phyloP scores from a whole-genome alignment of 352 stramenopile genomes.

The Phytophthora ohioensis region DNA sequence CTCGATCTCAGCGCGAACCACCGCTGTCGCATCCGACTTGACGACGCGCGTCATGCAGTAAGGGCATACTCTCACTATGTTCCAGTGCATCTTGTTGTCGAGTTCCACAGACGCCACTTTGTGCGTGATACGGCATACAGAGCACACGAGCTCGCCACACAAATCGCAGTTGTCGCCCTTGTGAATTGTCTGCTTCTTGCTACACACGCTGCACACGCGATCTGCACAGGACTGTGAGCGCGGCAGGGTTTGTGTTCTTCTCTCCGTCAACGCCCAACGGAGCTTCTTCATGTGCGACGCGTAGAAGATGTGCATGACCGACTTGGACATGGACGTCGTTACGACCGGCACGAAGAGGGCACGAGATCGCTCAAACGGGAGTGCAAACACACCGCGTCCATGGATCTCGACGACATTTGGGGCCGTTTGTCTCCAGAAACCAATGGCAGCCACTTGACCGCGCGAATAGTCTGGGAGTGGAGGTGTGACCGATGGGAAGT shows the following conservation, averaged over 20 bases:
- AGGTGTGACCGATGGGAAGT: conserved; percentile 27
- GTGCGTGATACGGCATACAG: conserved; percentile 40
- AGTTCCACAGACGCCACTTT: conserved; percentile 40
- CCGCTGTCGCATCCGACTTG: conserved; percentile 29
- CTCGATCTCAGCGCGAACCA: conserved; percentile 37
- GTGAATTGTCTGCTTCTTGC: conserved; percentile 32
- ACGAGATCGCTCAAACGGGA: conserved; percentile 32
- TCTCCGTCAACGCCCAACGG: conserved; percentile 25
- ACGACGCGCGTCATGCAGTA: conserved; percentile 40
- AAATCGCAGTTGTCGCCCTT: conserved; percentile 32
- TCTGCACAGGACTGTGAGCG: conserved; percentile 12
- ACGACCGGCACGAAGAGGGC: conserved; percentile 29
- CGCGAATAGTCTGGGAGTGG: conserved; percentile 33
- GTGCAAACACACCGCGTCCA: conserved; percentile 24
- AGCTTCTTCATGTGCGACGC: conserved; percentile 35
- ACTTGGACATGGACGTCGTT: conserved; percentile 38
- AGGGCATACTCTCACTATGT: conserved; percentile 33
- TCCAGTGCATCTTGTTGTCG: conserved; percentile 44
- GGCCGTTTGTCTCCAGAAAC: conserved; percentile 30
- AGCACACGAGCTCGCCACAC: conserved; percentile 42
- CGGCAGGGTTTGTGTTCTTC: conserved; percentile 11
- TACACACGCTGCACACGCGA: conserved; percentile 25
- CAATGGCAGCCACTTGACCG: conserved; percentile 34
- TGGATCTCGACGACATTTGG: conserved; percentile 36
- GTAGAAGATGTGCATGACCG: conserved; percentile 34